Evolutionary conservation across 2,329 filamentous ascomycete genomes (phyloP), one percentile per base, ranked within the genome.

Genomic region (Alternaria gaisen): DNA sequence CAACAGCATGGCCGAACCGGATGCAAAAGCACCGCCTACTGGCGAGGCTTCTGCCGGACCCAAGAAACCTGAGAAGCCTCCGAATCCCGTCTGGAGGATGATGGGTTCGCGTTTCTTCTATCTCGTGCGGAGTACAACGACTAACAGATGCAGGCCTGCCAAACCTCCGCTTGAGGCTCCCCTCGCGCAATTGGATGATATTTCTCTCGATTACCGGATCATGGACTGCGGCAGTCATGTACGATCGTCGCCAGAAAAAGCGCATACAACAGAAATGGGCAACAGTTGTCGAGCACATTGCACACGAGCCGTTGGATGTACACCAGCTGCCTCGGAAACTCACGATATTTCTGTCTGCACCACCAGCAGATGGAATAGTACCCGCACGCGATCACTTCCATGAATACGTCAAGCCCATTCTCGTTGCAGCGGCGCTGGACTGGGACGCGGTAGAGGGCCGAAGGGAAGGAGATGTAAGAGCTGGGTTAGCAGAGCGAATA

Each of bases 181-280:
- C 95, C 8, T 98, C 94, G 18, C 91, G 95, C 63, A 98, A 98
- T 79, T 99, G 95, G 95, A 88, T 95, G 81, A 97, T 99, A 73
- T 99, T 99, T 82, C 88, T 94, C 80, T 85, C 90, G 47, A 79
- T 98, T 56, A 90, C 90, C 11, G 90, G 90, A 54, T 87, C 91
- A 47, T 91, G 97, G 75, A 88, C 92, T 6, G 88, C 87, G 16
- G 91, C 93, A 53, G 85, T 98, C 57, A 86, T 95, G 75, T 97
- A 99, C 83, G 95, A 99, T 80, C 92, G 92, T 74, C 90, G 92
- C 61, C 90, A 98, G 81, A 97, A 94, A 84, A 91, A 90, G 72
- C 89, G 89, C 64, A 89, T 90, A 54, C 94, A 95, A 58, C 86
- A 91, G 65, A 94, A 94, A 79, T 99, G 94, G 94, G 89, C 88